Base-by-base conservation (phyloP, 768 basidiomycete genomes). In the Termitomyces heimii region DNA sequence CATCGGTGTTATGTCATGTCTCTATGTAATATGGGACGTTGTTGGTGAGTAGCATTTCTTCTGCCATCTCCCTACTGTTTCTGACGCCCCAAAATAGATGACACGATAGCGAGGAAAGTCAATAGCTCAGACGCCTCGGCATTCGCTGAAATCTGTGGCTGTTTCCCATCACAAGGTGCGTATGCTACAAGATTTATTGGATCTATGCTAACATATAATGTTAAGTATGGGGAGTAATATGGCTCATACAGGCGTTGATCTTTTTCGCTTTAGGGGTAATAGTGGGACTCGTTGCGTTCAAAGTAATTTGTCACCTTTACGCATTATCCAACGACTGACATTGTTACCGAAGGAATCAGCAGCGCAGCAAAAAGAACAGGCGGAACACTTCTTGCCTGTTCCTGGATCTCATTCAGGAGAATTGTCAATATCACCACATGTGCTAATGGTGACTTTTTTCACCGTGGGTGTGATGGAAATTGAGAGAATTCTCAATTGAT, bases 1-100 rank as follows among this genome's bases (percentile, higher is more conserved):
- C 68, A 82, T 94, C 34, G 92, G 92, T 18, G 80, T 82, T 56
- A 94, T 94, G 92, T 90, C 88, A 8, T 90, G 88, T 69, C 74
- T 94, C 75, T 94, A 94, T 63, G 86, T 84, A 51, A 77, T 92
- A 1, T 95, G 91, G 89, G 94, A 96, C 63, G 87, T 96, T 50
- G 78, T 92, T 34, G 89, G 91, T 85, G 54, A 57, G 79, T 70
- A 16, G 7, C 22, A 42, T 40, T n/a, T 42, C 28, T 24, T 24
- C 28, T 31, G 39, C 22, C n/a, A 37, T 35, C n/a, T 39, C 50
- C 8, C 34, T 8, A 31, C 13, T 12, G 5, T 34, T 3, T n/a
- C 12, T 54, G 12, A 43, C n/a, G 31, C 24, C 34, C 8, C 35
- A 49, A 13, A 29, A 29, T 64, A 88, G 93, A 92, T 68, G 92